Evolutionary conservation across 805 yeast species (phyloP).

Genomic region (Kregervanrija delftensis): DNA sequence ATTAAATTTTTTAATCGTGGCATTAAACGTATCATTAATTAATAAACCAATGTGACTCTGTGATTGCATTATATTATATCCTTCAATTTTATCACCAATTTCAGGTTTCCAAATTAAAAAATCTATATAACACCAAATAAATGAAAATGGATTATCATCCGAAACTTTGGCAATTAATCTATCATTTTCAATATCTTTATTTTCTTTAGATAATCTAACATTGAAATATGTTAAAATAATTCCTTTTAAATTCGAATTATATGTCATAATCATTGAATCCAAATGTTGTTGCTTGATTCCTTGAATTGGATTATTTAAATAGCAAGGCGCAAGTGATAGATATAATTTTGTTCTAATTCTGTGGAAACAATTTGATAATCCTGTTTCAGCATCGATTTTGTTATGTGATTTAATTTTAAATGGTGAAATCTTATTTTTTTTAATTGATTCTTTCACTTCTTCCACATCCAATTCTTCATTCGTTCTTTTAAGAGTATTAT

Average conservation of each 20-base stretch:
- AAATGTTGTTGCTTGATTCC: conserved; percentile 86
- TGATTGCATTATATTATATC: conserved; percentile 84
- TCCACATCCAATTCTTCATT: not conserved
- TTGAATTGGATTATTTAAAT: conserved; percentile 56
- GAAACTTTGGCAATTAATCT: conserved; percentile 59
- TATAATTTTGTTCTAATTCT: conserved; percentile 55
- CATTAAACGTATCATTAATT: conserved; percentile 90
- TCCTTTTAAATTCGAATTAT: conserved; percentile 65
- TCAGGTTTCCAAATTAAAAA: conserved; percentile 86
- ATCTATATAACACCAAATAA: conserved; percentile 79
- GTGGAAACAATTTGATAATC: conserved; percentile 65
- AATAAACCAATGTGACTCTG: conserved; percentile 91
- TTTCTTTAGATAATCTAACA: conserved; percentile 44
- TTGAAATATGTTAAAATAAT: conserved; percentile 77
- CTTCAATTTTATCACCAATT: conserved; percentile 81
- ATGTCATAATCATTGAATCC: conserved; percentile 84
- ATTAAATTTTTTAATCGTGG: conserved; percentile 75
- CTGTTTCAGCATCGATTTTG: conserved; percentile 24
- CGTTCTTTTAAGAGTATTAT: too few relatives aligned
- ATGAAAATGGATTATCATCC: conserved; percentile 81
- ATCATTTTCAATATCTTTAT: conserved; percentile 20
- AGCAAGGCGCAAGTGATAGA: conserved; percentile 83
- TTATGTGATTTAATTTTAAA: conserved; percentile 4
- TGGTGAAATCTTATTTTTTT: too few relatives aligned
- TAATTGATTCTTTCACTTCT: not conserved